phyloP scores from a whole-genome alignment of 2,329 filamentous ascomycete genomes.

The Magnaporthiopsis rhizophila region DNA sequence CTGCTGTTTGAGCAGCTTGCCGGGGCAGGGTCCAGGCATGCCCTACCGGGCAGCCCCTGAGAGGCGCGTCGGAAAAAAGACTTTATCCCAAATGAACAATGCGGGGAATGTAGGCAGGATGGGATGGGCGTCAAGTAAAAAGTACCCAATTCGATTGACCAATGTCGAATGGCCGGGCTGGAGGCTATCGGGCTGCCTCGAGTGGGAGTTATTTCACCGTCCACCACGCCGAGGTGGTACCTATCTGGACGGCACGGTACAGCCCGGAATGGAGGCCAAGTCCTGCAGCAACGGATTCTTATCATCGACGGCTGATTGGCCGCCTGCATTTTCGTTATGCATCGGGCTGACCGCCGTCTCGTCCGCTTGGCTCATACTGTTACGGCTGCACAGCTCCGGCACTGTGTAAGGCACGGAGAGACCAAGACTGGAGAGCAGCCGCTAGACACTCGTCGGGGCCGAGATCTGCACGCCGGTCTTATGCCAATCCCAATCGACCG shows the following conservation, averaged over 20 bases:
- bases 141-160: constrained; percentile 5
- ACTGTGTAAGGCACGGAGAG: background rate
- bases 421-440: too few species aligned
- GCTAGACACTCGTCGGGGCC: background rate
- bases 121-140: background rate
- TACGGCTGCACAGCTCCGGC: background rate
- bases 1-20: too few species aligned
- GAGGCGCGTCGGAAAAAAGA: background rate
- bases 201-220: background rate
- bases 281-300: constrained; percentile 1
- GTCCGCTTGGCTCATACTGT: background rate
- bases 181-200: background rate
- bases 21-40: background rate
- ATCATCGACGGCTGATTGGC: constrained; percentile 7
- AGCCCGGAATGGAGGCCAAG: constrained; percentile 2
- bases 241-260: background rate
- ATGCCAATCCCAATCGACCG: background rate
- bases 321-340: constrained; percentile 6
- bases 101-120: background rate
- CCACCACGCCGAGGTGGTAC: background rate
- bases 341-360: constrained; percentile 4
- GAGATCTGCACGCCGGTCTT: too few species aligned
- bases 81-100: background rate
- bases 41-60: background rate
- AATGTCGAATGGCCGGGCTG: background rate